Evolutionary conservation across 2,329 filamentous ascomycete species (phyloP).

Genomic region (Alternaria ventricosa): DNA sequence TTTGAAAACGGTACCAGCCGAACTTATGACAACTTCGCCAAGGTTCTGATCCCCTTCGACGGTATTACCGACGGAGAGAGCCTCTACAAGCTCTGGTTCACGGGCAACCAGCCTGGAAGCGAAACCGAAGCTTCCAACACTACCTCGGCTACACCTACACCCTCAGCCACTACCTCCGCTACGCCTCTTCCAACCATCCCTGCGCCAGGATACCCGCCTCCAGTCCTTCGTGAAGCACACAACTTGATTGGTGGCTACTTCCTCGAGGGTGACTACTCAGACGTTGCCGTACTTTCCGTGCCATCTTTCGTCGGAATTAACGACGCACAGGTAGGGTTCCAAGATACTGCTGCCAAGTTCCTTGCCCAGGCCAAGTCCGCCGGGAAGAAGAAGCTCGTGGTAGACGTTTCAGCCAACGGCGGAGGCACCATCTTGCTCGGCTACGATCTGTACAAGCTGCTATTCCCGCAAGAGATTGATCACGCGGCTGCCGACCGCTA

Average conservation of each 20-base stretch:
- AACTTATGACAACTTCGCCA: constrained; percentile 53
- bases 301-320: constrained; percentile 49
- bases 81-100: constrained; percentile 49
- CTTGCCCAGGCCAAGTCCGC: constrained; percentile 53
- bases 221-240: constrained; percentile 49
- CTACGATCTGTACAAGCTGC: constrained; percentile 66
- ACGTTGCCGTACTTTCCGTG: constrained; percentile 55
- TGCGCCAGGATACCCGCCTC: constrained; percentile 54
- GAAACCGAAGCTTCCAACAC: constrained; percentile 18
- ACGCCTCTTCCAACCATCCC: constrained; percentile 30
- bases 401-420: constrained; percentile 65
- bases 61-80: constrained; percentile 52
- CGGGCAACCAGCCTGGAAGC: constrained; percentile 28
- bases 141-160: constrained; percentile 26
- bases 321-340: constrained; percentile 46
- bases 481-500: constrained; percentile 60
- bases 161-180: constrained; percentile 18
- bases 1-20: constrained; percentile 55
- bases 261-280: constrained; percentile 53
- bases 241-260: constrained; percentile 58
- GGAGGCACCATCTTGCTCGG: constrained; percentile 67
- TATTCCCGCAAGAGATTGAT: constrained; percentile 58
- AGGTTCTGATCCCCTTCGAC: constrained; percentile 50
- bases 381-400: constrained; percentile 65
- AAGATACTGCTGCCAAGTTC: constrained; percentile 51